Base-by-base conservation (phyloP, 1,284 basidiomycete species). In the Apiotrichum akiyoshidainum region DNA sequence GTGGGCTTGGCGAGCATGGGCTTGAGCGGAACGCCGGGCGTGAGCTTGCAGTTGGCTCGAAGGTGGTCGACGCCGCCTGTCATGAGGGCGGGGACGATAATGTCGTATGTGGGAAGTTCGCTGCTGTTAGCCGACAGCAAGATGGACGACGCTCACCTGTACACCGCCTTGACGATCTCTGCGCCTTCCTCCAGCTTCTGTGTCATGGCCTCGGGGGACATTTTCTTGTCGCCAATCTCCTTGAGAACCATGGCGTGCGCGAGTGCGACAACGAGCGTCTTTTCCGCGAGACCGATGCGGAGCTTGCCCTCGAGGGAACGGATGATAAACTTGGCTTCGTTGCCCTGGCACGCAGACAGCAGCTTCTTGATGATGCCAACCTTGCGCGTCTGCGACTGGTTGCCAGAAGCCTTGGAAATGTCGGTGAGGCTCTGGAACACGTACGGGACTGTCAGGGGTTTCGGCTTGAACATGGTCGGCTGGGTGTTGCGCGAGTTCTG, bases 1-100 rank as follows among this genome's bases (percentile, higher is more conserved):
- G 96, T 99, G 4, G 96, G 96, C 78, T 98, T 99, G n/a, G 96
- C 96, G 54, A 99, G 82, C 96, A 99, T 99, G 9, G 96, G 96
- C 73, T 99, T 99, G 45, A 99, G 83, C 0, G 96, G 96, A 6
- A 99, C 87, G 40, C 83, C 83, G 8, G 96, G 94, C 5, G 91
- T 95, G 34, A 99, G 84, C 75, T 90, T 93, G 82, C 96, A 98
- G 58, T 82, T 81, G 16, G 85, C 83, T 14, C 81, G 82, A 44
- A 99, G 78, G 14, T 84, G 81, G 52, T 85, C 83, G 44, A 95
- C 83, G 0, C 95, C 95, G 56, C 82, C 82, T 66, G 88, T 83
- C 54, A 98, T 83, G 40, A 99, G 80, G 0, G 92, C 90, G 0
- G 96, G 96, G n/a, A 99, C 85, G 50, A 99, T 90, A 58, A 88